Conservation (phyloP, 768 basidiomycete genomes). For the Hortiboletus flavorubellus region DNA sequence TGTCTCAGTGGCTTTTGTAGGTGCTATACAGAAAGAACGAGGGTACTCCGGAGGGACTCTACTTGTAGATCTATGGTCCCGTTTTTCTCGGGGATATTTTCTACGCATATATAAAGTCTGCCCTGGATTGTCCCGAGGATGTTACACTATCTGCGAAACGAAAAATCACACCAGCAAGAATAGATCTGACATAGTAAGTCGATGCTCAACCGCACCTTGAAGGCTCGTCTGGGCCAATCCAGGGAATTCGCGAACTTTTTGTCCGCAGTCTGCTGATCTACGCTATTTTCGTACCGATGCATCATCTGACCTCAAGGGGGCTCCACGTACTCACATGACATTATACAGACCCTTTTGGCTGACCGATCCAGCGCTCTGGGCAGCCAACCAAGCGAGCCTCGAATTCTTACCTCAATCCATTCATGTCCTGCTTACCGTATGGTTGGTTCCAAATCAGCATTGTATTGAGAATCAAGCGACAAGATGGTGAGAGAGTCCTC, state of each 20-base stretch:
- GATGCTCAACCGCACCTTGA: background rate
- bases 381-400: background rate
- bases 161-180: background rate
- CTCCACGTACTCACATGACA: background rate
- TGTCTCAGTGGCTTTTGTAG: slow-evolving; percentile 34
- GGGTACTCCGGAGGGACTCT: slow-evolving; percentile 87
- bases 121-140: background rate
- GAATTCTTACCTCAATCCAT: background rate
- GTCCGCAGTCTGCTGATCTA: background rate
- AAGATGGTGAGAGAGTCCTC: background rate
- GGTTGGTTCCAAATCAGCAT: background rate
- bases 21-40: slow-evolving; percentile 97
- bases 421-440: background rate
- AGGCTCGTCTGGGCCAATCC: background rate
- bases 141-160: background rate
- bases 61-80: slow-evolving; percentile 47
- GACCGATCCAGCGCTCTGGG: too few species aligned
- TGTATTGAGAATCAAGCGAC: background rate
- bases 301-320: background rate
- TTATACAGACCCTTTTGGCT: too few species aligned
- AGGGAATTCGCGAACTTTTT: background rate
- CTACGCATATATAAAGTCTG: background rate
- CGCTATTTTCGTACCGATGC: background rate
- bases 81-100: slow-evolving; percentile 5
- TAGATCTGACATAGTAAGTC: background rate